Conservation (phyloP, 1,284 basidiomycete genomes). For the Hemileia vastatrix region DNA sequence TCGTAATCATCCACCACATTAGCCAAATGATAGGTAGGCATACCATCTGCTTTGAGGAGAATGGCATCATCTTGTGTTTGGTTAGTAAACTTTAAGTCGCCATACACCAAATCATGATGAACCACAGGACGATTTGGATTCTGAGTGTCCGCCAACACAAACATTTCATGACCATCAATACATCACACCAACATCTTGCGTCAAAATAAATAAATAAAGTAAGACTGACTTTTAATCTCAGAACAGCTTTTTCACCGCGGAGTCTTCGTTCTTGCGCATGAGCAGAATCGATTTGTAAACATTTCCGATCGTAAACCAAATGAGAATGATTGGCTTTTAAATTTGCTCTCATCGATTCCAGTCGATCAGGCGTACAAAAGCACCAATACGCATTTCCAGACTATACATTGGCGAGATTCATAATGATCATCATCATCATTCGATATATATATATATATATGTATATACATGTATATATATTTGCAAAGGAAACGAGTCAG, state of each 20-base stretch:
- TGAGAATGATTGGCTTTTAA: conserved; percentile 62
- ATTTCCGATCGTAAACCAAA: conserved; percentile 71
- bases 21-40: conserved; percentile 94
- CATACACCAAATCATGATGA: conserved; percentile 49
- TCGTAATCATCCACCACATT: conserved; percentile 89
- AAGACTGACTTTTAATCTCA: conserved; percentile 70
- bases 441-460: too few species aligned
- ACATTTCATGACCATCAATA: conserved; percentile 13
- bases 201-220: conserved; percentile 9
- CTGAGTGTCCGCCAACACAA: conserved; percentile 49
- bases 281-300: conserved; percentile 71
- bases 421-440: background rate
- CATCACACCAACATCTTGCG: conserved; percentile 31
- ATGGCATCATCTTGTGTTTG: conserved; percentile 69
- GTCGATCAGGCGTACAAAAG: conserved; percentile 68
- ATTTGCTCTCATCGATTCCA: conserved; percentile 58
- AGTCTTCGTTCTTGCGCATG: conserved; percentile 65
- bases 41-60: conserved; percentile 79
- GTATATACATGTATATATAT: too few species aligned
- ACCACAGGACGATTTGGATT: conserved; percentile 46
- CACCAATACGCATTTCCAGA: conserved; percentile 83
- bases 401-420: conserved; percentile 48
- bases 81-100: conserved; percentile 54
- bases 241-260: conserved; percentile 65
- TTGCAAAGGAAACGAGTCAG: background rate